Evolutionary conservation across 768 basidiomycete genomes (phyloP), one percentile per base, ranked within the genome.

Genomic region (Russula foetens): DNA sequence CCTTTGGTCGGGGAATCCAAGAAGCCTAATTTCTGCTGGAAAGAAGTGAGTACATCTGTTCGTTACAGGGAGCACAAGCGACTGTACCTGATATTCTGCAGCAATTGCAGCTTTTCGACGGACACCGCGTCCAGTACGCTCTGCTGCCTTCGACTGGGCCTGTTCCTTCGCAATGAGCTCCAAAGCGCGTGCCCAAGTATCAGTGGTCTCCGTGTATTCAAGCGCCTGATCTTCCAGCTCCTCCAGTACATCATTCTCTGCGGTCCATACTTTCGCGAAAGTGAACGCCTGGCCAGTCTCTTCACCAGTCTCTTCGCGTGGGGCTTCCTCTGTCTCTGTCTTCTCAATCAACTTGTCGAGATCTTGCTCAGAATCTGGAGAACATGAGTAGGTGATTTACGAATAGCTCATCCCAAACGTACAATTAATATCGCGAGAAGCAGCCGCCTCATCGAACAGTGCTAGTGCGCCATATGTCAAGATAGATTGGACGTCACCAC

Each of bases 201-300:
- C 86, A 31, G 75, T 78, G 56, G 84, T 78, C 48, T 83, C 84
- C 0, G 60, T 56, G 17, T 70, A 63, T 5, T 74, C 75, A 2
- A 70, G 70, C 4, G 76, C 67, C 7, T 74, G 76, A 48, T 88
- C 88, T 35, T 74, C 77, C 23, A 91, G 69, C 17, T 90, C 88
- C 69, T 87, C 88, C 50, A 90, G 71, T 3, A 75, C 68, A 56
- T 86, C 86, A 68, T 88, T 86, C 61, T 88, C 84, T 24, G 88
- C 84, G 1, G 87, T 83, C 95, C 95, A 98, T 45, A 98, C 81
- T 71, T 95, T 94, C 12, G 95, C 93, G 68, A 95, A 96, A 7
- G 82, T 82, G 70, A 98, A 97, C 9, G 82, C 76, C 31, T 84
- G 71, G 39, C 77, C 76, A n/a, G 79, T 74, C 48, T 81, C 79